Evolutionary conservation across 495 filamentous ascomycete species (phyloP), one percentile per base, ranked within the genome.

Genomic region (Xanthoparmelia taractica): DNA sequence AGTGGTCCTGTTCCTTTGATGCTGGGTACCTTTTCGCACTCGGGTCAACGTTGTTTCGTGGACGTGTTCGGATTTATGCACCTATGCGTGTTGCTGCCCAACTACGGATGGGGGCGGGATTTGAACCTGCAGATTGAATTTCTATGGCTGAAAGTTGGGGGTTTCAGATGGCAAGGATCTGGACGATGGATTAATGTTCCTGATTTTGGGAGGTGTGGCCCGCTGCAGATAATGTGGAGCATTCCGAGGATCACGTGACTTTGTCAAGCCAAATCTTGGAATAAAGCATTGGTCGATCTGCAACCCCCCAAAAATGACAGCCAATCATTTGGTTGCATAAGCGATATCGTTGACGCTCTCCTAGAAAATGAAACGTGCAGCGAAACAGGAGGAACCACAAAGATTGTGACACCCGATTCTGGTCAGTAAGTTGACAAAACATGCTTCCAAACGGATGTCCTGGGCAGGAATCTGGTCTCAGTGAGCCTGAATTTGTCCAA

Each of bases 61-160:
- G 50, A 54, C 50, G 17, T 33, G 27, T 54, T 54, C 50, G 50
- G 50, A 33, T 33, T 54, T 54, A 54, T 54, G 50, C 50, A 54
- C 50, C 27, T 54, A 54, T 54, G 50, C 50, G 50, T 54, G 50
- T 54, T 54, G 50, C 50, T 54, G 50, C 50, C 50, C 50, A 54
- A 54, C 50, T n/a, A 29, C 29, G 50, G 29, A 33, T 54, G 50
- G 50, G 50, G 50, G 50, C 50, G 50, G 50, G 29, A 33, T 31
- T 31, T n/a, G 50, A 8, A 27, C 17, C 17, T 33, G 50, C 50
- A 54, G 47, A 54, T 2, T 54, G 1, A 20, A 31, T 31, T 31
- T n/a, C 10, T 33, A 29, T 54, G 50, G 50, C 50, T 54, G 29
- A 54, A 18, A 31, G 6, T 52, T 54, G 50, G 50, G 50, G 50